phyloP scores from a whole-genome alignment of 2,329 filamentous ascomycete genomes.

The Talaromyces sp. region DNA sequence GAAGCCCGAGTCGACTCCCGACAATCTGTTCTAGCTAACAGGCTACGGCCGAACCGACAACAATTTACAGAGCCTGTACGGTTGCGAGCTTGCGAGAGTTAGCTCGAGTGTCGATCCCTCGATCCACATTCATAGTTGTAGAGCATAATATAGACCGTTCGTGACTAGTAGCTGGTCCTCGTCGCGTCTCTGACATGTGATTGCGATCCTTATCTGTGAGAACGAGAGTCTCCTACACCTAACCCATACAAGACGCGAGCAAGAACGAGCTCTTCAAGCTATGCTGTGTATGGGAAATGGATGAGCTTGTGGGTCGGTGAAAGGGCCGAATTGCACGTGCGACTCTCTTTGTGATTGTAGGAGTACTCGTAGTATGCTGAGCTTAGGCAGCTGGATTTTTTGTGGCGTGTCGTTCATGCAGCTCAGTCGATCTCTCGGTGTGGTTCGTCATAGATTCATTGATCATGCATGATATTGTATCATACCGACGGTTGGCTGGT shows the following conservation, averaged over 20 bases:
- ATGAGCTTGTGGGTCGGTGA: not conserved
- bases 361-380: not conserved
- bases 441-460: not conserved
- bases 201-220: not conserved
- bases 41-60: not conserved
- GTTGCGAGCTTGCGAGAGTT: not conserved
- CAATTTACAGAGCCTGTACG: not conserved
- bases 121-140: not conserved
- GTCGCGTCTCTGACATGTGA: slow-evolving; percentile 2
- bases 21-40: not conserved
- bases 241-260: not conserved
- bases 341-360: not conserved
- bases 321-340: not conserved
- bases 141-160: not conserved
- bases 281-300: not conserved
- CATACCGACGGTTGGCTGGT: not conserved
- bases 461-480: not conserved
- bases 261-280: not conserved
- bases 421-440: not conserved
- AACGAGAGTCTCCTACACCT: not conserved
- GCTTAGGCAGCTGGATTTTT: not conserved
- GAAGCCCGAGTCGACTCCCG: not conserved
- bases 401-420: not conserved
- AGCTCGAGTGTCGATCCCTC: not conserved
- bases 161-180: not conserved